Base-by-base conservation (phyloP, 1,139 yeast species). In the Saccharomyces hybrid region DNA sequence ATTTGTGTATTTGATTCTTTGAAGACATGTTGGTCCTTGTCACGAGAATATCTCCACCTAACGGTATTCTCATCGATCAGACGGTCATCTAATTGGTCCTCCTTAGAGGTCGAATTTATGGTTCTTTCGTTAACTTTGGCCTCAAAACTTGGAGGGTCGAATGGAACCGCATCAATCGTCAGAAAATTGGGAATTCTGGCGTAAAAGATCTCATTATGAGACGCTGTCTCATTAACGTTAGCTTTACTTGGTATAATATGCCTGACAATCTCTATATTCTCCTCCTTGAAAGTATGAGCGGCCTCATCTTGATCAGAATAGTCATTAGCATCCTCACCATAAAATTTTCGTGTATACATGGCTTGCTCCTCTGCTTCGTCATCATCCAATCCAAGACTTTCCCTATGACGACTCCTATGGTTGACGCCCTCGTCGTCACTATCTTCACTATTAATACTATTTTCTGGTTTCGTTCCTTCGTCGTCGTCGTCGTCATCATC, bases 1-100 rank as follows among this genome's bases (percentile, higher is more conserved):
- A 91, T 84, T 66, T 93, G 90, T 3, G 97, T 85, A 67, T 93
- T 93, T 5, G 96, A 86, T 69, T 90, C 96, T 64, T 88, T 88
- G 63, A 79, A 79, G 61, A 87, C 82, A 55, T 80, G 84, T 55
- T 83, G 78, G 53, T 79, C 74, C 48, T 80, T 81, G 50, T 80
- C 82, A 52, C 80, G 74, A 31, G 89, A 85, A 70, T 91, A 90
- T 71, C 95, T 82, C 99, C 99, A 93, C 64, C 98, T 80, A 42
- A 93, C 77, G 0, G 97, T 88, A 68, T 89, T 89, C 65, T 87
- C 90, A 59, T 86, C 88, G 56, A 82, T 75, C 48, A 85, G 74
- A 16, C 82, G 81, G 55, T 76, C 78, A 38, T 75, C 77, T 27
- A 77, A 74, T 46, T 82, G 79, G 56, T 75, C 76, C 53, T 81